Evolutionary conservation across 2,329 filamentous ascomycete genomes (phyloP), one percentile per base, ranked within the genome.

Genomic region (Laburnicola sp.): DNA sequence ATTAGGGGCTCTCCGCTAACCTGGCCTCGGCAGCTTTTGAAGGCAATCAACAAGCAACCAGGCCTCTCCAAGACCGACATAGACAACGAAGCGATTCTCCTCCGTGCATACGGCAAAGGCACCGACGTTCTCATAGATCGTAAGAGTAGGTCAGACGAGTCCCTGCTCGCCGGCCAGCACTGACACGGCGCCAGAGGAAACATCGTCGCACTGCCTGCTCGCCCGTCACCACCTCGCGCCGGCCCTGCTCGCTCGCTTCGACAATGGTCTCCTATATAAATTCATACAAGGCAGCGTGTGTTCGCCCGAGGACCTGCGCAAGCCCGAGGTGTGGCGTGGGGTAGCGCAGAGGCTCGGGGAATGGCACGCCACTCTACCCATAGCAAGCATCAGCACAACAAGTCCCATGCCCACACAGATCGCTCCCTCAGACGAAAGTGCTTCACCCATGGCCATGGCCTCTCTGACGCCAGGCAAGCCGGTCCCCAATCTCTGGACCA

Each of bases 81-180:
- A 60, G 92, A 97, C 74, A 82, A 82, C 55, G 89, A 96, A 59
- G 89, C 94, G 30, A 84, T 97, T 60, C 80, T 99, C 58, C 83
- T 99, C 66, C 86, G 94, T 63, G 94, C 94, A 56, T 99, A 97
- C 74, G 94, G 94, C 63, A 87, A 94, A 72, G 91, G 92, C 58
- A 97, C 94, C 61, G 91, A 96, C 69, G 82, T 97, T 48, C 82
- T 99, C 63, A 99, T 99, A 75, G 94, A 99, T 77, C 88, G 94
- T 61, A 89, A 96, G 77, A 86, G 93, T 81, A 86, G 84, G 80
- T 63, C 21, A 9, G 9, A n/a, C 21, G 11, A 54, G 57, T 11
- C 41, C 47, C 30, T 45, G 38, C 35, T 45, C 27, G 23, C 22
- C 36, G 9, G 22, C 22, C 34, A 6, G 22, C 30, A 7, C 64